Evolutionary conservation across 2,329 filamentous ascomycete species (phyloP).

Genomic region (Anthostomella pinea): DNA sequence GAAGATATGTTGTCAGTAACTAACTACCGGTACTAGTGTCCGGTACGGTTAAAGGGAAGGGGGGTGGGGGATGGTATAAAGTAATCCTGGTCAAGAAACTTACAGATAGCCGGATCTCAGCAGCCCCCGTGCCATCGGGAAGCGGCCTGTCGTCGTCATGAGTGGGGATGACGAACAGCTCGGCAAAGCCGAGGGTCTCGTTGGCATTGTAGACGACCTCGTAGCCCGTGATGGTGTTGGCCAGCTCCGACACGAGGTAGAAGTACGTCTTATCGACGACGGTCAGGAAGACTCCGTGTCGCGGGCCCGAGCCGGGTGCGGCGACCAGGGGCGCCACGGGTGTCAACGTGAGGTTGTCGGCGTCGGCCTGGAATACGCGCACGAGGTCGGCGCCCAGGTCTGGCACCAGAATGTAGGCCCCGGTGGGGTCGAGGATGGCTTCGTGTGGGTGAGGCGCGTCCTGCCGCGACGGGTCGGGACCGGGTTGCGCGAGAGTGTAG

Average conservation of each 20-base stretch:
- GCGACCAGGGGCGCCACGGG: slow-evolving; percentile 39
- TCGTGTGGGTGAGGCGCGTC: slow-evolving; percentile 61
- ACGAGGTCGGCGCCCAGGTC: slow-evolving; percentile 65
- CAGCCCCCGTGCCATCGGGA: slow-evolving; percentile 43
- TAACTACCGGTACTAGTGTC: too few relatives aligned
- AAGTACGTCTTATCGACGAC: slow-evolving; percentile 46
- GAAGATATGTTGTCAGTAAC: slow-evolving; percentile 6
- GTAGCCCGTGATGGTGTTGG: slow-evolving; percentile 56
- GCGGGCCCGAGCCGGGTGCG: slow-evolving; percentile 57
- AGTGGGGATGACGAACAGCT: slow-evolving; percentile 46
- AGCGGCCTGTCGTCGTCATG: slow-evolving; percentile 43
- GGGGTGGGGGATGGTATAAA: too few relatives aligned
- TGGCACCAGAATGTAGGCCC: slow-evolving; percentile 59
- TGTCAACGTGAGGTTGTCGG: slow-evolving; percentile 41
- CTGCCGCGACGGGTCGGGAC: slow-evolving; percentile 46
- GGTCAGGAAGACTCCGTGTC: slow-evolving; percentile 60
- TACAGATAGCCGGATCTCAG: slow-evolving; percentile 59
- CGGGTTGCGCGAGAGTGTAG: slow-evolving; percentile 39
- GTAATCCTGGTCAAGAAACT: too few relatives aligned
- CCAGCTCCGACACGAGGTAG: slow-evolving; percentile 61
- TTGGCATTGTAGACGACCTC: slow-evolving; percentile 48
- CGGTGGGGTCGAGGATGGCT: slow-evolving; percentile 63
- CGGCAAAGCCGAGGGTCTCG: slow-evolving; percentile 41
- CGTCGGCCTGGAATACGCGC: slow-evolving; percentile 53
- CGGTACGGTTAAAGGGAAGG: too few relatives aligned